Evolutionary conservation across 805 yeast species (phyloP).

Genomic region (Starmera dryadoides): DNA sequence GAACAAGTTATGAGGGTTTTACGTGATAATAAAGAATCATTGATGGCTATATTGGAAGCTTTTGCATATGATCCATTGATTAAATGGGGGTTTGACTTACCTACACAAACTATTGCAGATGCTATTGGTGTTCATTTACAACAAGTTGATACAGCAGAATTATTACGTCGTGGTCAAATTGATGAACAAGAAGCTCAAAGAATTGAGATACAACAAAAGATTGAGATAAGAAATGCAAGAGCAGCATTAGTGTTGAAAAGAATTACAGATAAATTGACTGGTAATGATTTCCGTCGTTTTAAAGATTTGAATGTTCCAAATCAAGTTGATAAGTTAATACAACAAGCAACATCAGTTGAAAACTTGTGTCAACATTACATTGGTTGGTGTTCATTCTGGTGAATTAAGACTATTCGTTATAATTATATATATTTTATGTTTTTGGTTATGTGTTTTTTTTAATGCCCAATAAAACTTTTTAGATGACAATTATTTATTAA

Average conservation of each 20-base stretch:
- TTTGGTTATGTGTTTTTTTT: background rate
- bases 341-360: constrained; percentile 94
- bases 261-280: constrained; percentile 87
- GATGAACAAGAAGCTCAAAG: constrained; percentile 70
- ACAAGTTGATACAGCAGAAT: constrained; percentile 60
- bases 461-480: background rate
- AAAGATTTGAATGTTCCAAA: constrained; percentile 71
- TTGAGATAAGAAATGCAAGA: constrained; percentile 77
- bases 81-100: constrained; percentile 97
- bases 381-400: constrained; percentile 99
- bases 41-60: constrained; percentile 97
- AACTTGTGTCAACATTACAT: constrained; percentile 93
- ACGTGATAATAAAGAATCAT: constrained; percentile 88
- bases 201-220: constrained; percentile 60
- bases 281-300: constrained; percentile 79
- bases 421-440: background rate
- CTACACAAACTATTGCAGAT: constrained; percentile 69
- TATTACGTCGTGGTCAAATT: constrained; percentile 65
- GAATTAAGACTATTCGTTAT: constrained; percentile 4
- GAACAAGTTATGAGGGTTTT: constrained; percentile 95
- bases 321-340: constrained; percentile 90
- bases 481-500: background rate
- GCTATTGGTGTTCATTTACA: constrained; percentile 66
- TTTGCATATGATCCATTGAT: constrained; percentile 98
- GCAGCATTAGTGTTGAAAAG: constrained; percentile 86